Evolutionary conservation across 75 land plant genomes (phyloP), one percentile per base, ranked within the genome.

Genomic region (Cunninghamia lanceolata): DNA sequence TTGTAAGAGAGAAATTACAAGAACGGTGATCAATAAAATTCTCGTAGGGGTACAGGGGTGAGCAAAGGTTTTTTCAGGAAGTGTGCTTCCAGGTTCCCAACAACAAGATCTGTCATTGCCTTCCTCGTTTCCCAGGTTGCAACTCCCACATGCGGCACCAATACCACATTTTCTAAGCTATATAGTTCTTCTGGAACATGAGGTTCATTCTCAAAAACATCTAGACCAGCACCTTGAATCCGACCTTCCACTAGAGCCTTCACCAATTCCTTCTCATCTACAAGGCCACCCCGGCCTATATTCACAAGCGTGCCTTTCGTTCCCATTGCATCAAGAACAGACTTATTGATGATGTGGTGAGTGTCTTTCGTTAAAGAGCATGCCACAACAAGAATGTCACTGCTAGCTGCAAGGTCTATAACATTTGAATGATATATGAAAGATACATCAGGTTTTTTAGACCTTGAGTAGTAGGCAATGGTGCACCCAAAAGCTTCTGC

Each of bases 201-300:
- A 50, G 96, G 96, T 86, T 93, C 95, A 35, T 93, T 86, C 80
- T 95, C 96, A 87, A 91, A 95, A 84, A 93, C 94, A 87, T 94
- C 96, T 83, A 94, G 83, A 50, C 94, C 96, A 85, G 94, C 96
- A 59, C 93, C 96, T 15, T 86, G 89, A 68, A 93, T 82, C 34
- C 88, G 87, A 35, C 89, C 79, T 42, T 89, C 85, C 76, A 88
- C 76, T 86, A 95, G 87, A 25, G 85, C 89, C 82, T 88, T 84
- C 84, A 95, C 90, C 82, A 95, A 77, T 80, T 92, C 96, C 34
- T 87, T 84, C 87, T 95, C 95, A 73, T 95, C 93, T 3, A 95
- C 87, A 25, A 95, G 85, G 15, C 92, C 87, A 4, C 96, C 96
- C 35, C 96, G 87, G 7, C 88, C 91, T 14, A 95, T 87, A 59